Percentiles rank a stretch among this genome's conserved stretches.
phyloP scores from a whole-genome alignment of 2,329 filamentous ascomycete species.

The Phaeophleospora eucalypticola region DNA sequence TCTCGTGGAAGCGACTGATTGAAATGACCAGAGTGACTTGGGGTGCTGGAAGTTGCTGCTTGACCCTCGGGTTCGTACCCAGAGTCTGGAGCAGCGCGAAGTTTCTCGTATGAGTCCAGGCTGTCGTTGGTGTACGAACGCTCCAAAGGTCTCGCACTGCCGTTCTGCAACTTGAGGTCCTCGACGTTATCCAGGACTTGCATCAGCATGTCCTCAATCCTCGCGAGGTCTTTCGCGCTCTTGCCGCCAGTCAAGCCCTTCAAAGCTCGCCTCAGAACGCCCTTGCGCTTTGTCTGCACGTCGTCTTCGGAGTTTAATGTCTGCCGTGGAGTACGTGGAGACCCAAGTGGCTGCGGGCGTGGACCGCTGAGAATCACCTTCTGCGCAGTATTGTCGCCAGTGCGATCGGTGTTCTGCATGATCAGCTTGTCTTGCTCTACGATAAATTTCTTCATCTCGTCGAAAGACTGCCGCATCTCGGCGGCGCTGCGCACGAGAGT shows the following conservation, averaged over 20 bases:
- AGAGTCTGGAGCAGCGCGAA: slow-evolving; percentile 63
- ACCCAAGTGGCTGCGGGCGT: slow-evolving; percentile 69
- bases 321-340: slow-evolving; percentile 52
- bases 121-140: slow-evolving; percentile 39
- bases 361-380: slow-evolving; percentile 74
- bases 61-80: slow-evolving; percentile 82
- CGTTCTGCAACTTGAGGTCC: slow-evolving; percentile 45
- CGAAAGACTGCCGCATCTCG: slow-evolving; percentile 95
- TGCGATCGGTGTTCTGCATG: slow-evolving; percentile 79
- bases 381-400: slow-evolving; percentile 80
- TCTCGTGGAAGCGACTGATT: slow-evolving; percentile 24
- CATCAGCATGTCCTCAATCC: slow-evolving; percentile 58
- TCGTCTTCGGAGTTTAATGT: slow-evolving; percentile 54
- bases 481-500: slow-evolving; percentile 89
- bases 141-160: slow-evolving; percentile 21
- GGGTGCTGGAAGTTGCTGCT: slow-evolving; percentile 69
- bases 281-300: slow-evolving; percentile 73
- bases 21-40: slow-evolving; percentile 71
- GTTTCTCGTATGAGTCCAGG: slow-evolving; percentile 65
- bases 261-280: slow-evolving; percentile 89
- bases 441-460: slow-evolving; percentile 90
- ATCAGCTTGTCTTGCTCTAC: slow-evolving; percentile 86
- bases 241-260: slow-evolving; percentile 78
- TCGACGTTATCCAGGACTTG: slow-evolving; percentile 91
- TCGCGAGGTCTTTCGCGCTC: slow-evolving; percentile 66